Percentiles rank a stretch among this genome's conserved stretches.
Evolutionary conservation across 148 eudicot genomes (phyloP).

Genomic region (Talinum fruticosum): DNA sequence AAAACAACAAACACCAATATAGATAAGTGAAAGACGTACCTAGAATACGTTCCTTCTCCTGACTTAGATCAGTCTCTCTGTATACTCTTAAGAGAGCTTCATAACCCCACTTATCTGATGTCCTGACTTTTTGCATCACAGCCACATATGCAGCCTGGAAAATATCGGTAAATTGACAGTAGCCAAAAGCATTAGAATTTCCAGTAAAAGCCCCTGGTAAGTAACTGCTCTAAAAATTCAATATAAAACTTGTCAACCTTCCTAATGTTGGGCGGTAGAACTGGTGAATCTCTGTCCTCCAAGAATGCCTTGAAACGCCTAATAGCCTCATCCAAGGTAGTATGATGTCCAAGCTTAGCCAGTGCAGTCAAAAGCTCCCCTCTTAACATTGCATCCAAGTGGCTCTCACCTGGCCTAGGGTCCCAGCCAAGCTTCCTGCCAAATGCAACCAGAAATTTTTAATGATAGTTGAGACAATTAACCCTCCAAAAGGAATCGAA

Average conservation of each 20-base stretch:
- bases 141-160: slow-evolving; percentile 89
- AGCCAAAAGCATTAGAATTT: neutral
- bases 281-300: slow-evolving; percentile 66
- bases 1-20: neutral
- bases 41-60: slow-evolving; percentile 81
- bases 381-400: slow-evolving; percentile 94
- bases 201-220: neutral
- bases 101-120: slow-evolving; percentile 60
- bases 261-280: slow-evolving; percentile 94
- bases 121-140: slow-evolving; percentile 62
- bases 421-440: slow-evolving; percentile 94
- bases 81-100: slow-evolving; percentile 74
- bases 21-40: slow-evolving; percentile 29
- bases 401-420: slow-evolving; percentile 78
- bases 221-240: neutral
- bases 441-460: neutral
- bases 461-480: neutral
- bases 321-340: slow-evolving; percentile 68
- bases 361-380: slow-evolving; percentile 78
- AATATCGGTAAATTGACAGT: neutral
- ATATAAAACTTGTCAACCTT: slow-evolving; percentile 37
- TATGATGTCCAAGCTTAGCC: slow-evolving; percentile 71
- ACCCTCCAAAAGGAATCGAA: neutral
- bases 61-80: slow-evolving; percentile 87
- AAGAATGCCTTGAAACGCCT: slow-evolving; percentile 74